phyloP scores from a whole-genome alignment of 2,329 filamentous ascomycete genomes.

The Stagonosporopsis rhizophila region DNA sequence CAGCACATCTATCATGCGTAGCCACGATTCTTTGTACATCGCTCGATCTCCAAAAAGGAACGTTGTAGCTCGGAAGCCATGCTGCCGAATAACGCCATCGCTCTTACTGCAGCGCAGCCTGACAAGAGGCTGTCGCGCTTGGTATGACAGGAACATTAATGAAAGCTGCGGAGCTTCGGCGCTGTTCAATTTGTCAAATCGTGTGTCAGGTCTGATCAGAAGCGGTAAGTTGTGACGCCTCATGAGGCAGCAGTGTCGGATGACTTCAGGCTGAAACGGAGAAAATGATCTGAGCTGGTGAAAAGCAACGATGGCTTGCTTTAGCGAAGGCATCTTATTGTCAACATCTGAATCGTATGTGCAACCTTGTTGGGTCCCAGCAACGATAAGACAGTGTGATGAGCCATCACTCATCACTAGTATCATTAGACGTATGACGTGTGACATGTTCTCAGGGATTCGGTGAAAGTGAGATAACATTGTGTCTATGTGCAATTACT shows the following conservation, averaged over 20 bases:
- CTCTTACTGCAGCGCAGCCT: not conserved
- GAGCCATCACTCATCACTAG: too few relatives aligned
- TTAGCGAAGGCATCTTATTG: not conserved
- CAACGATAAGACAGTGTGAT: not conserved
- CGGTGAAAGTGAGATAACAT: too few relatives aligned
- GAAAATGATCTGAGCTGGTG: not conserved
- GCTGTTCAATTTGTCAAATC: not conserved
- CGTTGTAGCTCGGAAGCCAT: slow-evolving; percentile 2
- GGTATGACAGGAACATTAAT: slow-evolving; percentile 15
- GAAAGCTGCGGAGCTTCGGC: not conserved
- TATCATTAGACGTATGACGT: too few relatives aligned
- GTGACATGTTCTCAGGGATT: too few relatives aligned
- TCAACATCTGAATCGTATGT: not conserved
- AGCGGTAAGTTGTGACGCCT: slow-evolving; percentile 8
- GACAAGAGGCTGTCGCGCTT: slow-evolving; percentile 6
- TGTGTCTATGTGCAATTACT: too few relatives aligned
- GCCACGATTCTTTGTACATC: slow-evolving; percentile 10
- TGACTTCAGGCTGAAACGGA: slow-evolving; percentile 8
- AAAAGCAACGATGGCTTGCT: slow-evolving; percentile 10
- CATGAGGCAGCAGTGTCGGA: slow-evolving; percentile 16
- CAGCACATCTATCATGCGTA: not conserved
- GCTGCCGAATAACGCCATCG: not conserved
- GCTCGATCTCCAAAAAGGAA: slow-evolving; percentile 13
- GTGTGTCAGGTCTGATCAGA: slow-evolving; percentile 7
- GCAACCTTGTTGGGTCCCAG: not conserved